A percentile compares a stretch with the other conserved stretches of the same genome.
These are phyloP conservation scores for Starmerella khaoyaiensis DNA, from an alignment of 805 yeast genomes.

Conservation along the genomic window DNA sequence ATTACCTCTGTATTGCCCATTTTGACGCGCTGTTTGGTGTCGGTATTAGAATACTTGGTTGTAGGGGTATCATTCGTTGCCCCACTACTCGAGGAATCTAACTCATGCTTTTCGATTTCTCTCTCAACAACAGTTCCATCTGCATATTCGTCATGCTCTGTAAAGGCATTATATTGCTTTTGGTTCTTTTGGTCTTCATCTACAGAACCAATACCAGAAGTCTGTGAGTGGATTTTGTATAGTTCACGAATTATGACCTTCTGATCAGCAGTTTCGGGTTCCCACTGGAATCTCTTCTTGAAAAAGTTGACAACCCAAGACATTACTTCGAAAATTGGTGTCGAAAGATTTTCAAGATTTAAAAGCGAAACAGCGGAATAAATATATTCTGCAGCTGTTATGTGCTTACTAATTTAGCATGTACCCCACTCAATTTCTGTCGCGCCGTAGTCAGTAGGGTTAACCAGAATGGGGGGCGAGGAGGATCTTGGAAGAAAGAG, in stretches of 20 bases:
- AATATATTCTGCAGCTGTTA: too few relatives aligned
- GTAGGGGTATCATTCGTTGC: not conserved
- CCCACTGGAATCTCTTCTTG: conserved; percentile 7
- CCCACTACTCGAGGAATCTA: too few relatives aligned
- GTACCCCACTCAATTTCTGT: too few relatives aligned
- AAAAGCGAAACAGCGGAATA: too few relatives aligned
- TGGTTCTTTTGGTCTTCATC: conserved; percentile 9
- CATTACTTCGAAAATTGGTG: too few relatives aligned
- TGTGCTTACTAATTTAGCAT: too few relatives aligned
- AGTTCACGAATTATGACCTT: conserved; percentile 9
- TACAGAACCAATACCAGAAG: conserved; percentile 9
- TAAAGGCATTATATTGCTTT: conserved; percentile 4
- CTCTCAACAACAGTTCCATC: not conserved
- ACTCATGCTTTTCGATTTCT: conserved; percentile 1
- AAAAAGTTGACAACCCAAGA: conserved; percentile 26
- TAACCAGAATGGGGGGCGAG: too few relatives aligned
- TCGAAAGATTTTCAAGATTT: too few relatives aligned
- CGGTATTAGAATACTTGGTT: too few relatives aligned
- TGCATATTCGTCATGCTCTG: conserved; percentile 8
- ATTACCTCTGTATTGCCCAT: conserved; percentile 10
- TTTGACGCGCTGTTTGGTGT: conserved; percentile 3
- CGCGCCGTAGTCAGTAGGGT: too few relatives aligned
- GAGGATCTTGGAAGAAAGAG: too few relatives aligned
- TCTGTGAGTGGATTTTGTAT: conserved; percentile 4
- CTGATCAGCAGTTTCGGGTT: conserved; percentile 11